These are phyloP conservation scores for Pestalotiopsis sp. DNA, from an alignment of 2,329 filamentous ascomycete genomes.

Conservation along the genomic window DNA sequence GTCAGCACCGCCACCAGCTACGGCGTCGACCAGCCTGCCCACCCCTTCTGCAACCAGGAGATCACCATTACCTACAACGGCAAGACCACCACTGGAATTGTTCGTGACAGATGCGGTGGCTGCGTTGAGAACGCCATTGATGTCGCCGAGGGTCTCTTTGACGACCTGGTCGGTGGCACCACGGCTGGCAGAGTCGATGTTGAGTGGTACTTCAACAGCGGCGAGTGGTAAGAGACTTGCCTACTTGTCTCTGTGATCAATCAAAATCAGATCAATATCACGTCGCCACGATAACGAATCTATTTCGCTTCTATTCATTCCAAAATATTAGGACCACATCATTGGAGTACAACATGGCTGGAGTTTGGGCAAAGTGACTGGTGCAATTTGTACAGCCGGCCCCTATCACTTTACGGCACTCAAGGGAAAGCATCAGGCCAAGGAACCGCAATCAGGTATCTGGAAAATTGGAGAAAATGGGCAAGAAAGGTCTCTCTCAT, in stretches of 20 bases:
- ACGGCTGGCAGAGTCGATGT: slow-evolving; percentile 35
- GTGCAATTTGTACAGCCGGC: not conserved
- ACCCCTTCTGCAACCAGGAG: slow-evolving; percentile 71
- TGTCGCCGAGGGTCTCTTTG: slow-evolving; percentile 59
- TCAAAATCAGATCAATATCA: not conserved
- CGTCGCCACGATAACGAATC: slow-evolving; percentile 7
- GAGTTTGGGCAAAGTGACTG: slow-evolving; percentile 3
- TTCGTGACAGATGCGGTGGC: slow-evolving; percentile 78
- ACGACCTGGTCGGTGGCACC: slow-evolving; percentile 51
- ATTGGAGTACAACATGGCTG: not conserved
- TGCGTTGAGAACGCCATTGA: slow-evolving; percentile 63
- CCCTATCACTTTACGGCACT: not conserved
- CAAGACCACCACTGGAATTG: slow-evolving; percentile 57
- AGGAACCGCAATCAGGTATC: not conserved
- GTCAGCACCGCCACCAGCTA: slow-evolving; percentile 68
- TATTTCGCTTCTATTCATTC: slow-evolving; percentile 9
- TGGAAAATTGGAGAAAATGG: not conserved
- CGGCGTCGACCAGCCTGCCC: slow-evolving; percentile 39
- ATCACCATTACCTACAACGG: slow-evolving; percentile 65
- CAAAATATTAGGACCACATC: not conserved
- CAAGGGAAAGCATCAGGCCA: not conserved
- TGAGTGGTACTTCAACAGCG: slow-evolving; percentile 34
- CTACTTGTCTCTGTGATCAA: not conserved
- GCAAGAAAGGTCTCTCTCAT: not conserved
- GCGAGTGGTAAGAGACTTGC: slow-evolving; percentile 18